Percentiles rank a stretch among this genome's conserved stretches.
phyloP scores from a whole-genome alignment of 139 green algal genomes.

The Micractinium conductrix region DNA sequence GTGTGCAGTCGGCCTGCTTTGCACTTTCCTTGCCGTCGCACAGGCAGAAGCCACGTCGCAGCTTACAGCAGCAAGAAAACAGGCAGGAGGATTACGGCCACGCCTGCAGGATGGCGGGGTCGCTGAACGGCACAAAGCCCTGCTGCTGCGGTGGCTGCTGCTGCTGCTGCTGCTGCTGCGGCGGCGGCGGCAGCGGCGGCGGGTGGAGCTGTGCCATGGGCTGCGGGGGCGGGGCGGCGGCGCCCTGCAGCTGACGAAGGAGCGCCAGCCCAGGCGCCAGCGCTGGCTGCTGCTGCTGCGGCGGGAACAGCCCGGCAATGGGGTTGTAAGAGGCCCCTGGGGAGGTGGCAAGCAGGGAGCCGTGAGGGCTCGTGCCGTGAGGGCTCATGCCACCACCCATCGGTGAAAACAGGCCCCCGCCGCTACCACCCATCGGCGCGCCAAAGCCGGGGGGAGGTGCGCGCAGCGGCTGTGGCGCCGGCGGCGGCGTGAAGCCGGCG shows the following conservation, averaged over 20 bases:
- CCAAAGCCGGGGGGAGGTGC: not conserved
- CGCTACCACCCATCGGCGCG: not conserved
- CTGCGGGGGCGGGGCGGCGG: not conserved
- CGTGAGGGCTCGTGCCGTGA: not conserved
- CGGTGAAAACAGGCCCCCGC: not conserved
- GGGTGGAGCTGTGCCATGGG: not conserved
- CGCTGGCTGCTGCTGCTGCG: not conserved
- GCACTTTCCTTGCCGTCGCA: too few relatives aligned
- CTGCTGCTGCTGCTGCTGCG: conserved; percentile 35
- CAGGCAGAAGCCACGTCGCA: too few relatives aligned
- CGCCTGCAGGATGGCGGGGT: too few relatives aligned
- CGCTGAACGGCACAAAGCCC: too few relatives aligned
- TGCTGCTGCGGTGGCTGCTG: too few relatives aligned
- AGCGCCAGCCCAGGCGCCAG: conserved; percentile 39
- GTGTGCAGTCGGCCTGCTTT: too few relatives aligned
- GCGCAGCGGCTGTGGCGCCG: not conserved
- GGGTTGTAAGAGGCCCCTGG: conserved; percentile 13
- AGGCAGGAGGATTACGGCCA: too few relatives aligned
- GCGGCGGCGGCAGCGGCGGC: not conserved
- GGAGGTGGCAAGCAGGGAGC: conserved; percentile 6
- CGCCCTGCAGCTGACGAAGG: conserved; percentile 49
- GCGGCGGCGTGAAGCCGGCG: not conserved
- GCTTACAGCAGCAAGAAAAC: too few relatives aligned
- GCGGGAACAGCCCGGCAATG: not conserved
- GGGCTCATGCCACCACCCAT: not conserved